Base-by-base conservation (phyloP, 1,139 yeast species). In the Sugiyamaella japonica region DNA sequence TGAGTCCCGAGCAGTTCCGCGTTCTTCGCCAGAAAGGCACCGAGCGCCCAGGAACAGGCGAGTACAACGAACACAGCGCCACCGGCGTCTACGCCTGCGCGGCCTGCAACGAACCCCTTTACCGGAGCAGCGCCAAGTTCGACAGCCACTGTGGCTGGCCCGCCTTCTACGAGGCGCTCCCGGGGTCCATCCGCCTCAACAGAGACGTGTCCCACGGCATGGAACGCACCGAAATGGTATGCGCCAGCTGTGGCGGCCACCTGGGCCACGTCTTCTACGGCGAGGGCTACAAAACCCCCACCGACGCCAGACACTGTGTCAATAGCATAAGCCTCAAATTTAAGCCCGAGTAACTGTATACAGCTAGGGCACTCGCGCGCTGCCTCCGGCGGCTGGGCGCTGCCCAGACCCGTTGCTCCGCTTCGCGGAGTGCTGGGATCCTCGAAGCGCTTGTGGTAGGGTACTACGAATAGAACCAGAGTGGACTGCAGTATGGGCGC, bases 141-240 rank as follows among this genome's bases (percentile, higher is more conserved):
- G 83, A 85, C 56, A 82, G 96, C 17, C 90, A 89, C 54, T 93
- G 99, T 71, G 99, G 99, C 2, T 93, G 99, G 99, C 99, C 99
- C 0, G 90, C 97, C 0, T 93, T 93, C 71, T 91, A 85, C 69
- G 86, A 88, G 56, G 97, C 96, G 3, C 74, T 91, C 50, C 95
- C 96, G 0, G 91, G 90, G 0, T 78, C 96, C 1, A 77, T 93
- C 46, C 78, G 72, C 31, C 76, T 86, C 12, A 72, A 78, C 59
- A 78, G 76, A 28, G 99, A 93, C 70, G 64, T 55, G 0, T 70
- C 84, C 8, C 73, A 73, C 54, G 98, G 98, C 0, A 89, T 85
- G 91, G 76, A 75, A 15, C 77, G 99, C 59, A 88, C 84, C 12
- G 99, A 93, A 70, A 90, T 91, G 85, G 78, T 86, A 59, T 93